Evolutionary conservation across 345 rosid species (phyloP).

Genomic region (Eucalyptus tenuipes): DNA sequence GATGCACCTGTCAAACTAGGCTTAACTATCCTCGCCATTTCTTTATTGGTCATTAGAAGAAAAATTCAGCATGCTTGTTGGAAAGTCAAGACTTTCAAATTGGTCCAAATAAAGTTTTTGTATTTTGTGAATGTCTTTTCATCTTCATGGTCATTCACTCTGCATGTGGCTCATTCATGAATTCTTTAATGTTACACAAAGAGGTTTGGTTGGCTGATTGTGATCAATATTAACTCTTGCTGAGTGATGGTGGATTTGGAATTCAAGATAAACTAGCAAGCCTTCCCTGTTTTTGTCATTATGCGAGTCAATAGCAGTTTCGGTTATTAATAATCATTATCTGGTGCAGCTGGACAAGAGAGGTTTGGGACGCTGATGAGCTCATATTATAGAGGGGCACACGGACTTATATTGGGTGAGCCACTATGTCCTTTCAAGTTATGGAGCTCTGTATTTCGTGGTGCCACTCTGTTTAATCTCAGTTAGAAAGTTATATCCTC

Average conservation of each 20-base stretch:
- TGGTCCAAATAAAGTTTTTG: not conserved
- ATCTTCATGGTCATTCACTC: not conserved
- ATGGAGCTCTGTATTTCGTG: not conserved
- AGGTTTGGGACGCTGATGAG: constrained; percentile 73
- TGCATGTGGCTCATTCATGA: not conserved
- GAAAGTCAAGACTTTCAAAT: not conserved
- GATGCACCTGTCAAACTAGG: not conserved
- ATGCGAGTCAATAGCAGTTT: not conserved
- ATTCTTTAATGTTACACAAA: not conserved
- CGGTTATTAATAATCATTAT: not conserved
- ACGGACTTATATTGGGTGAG: constrained; percentile 90
- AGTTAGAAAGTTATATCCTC: not conserved
- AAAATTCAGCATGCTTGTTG: not conserved
- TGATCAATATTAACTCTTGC: not conserved
- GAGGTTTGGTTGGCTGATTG: not conserved
- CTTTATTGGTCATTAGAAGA: not conserved
- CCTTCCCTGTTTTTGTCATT: not conserved
- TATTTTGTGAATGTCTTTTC: not conserved
- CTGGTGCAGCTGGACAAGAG: constrained; percentile 88
- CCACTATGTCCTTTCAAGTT: not conserved
- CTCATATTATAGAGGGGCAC: constrained; percentile 93
- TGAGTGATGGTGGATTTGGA: not conserved
- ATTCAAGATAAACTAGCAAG: not conserved
- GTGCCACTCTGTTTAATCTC: not conserved
- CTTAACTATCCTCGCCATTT: not conserved